Conservation (phyloP, 2,329 filamentous ascomycete genomes). For the Epichloe sibirici region DNA sequence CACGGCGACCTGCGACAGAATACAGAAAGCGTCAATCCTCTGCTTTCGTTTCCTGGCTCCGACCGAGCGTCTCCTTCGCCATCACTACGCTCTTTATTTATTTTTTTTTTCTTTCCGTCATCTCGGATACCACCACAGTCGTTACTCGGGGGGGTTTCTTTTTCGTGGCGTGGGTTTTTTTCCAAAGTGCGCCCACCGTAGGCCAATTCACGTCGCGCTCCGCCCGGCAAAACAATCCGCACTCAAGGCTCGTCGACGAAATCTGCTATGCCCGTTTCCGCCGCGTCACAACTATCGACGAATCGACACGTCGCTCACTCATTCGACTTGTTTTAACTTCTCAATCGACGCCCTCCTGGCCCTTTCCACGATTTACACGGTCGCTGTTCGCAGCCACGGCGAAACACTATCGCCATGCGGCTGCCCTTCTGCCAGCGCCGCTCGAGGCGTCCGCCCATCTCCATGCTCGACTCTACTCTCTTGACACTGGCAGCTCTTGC, state of each 20-base stretch:
- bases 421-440: slow-evolving; percentile 30
- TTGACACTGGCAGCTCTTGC: slow-evolving; percentile 29
- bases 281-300: not conserved
- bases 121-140: not conserved
- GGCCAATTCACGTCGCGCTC: not conserved
- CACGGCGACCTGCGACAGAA: slow-evolving; percentile 5
- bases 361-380: not conserved
- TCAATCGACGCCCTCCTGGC: not conserved
- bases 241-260: not conserved
- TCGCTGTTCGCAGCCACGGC: slow-evolving; percentile 4
- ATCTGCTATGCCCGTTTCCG: slow-evolving; percentile 5
- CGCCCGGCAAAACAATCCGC: not conserved
- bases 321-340: not conserved
- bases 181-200: not conserved
- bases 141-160: not conserved
- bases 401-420: slow-evolving; percentile 32
- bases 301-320: not conserved
- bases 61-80: slow-evolving; percentile 3
- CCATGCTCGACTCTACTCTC: slow-evolving; percentile 19
- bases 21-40: slow-evolving; percentile 1
- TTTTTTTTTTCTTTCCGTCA: slow-evolving; percentile 1
- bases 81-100: slow-evolving; percentile 9
- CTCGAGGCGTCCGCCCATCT: slow-evolving; percentile 24
- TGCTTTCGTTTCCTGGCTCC: slow-evolving; percentile 2
- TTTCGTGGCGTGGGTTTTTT: not conserved